Evolutionary conservation across 306 rosid genomes (phyloP).

Genomic region (Leucaena leucocephala): DNA sequence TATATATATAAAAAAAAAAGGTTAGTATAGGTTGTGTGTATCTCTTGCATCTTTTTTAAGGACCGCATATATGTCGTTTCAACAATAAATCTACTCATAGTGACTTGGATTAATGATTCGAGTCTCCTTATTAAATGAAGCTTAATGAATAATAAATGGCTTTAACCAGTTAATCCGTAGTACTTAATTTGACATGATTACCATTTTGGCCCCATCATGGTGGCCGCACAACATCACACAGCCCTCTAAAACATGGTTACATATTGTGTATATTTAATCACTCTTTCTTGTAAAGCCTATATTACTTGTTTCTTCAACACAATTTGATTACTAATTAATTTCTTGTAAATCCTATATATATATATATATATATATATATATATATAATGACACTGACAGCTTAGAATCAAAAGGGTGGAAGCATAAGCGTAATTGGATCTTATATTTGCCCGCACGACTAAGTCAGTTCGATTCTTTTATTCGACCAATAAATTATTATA

Average conservation of each 20-base stretch:
- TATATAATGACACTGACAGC: too few relatives aligned
- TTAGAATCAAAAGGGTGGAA: constrained; percentile 40
- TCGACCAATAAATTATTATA: constrained; percentile 16
- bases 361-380: too few relatives aligned
- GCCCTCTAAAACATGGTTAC: constrained; percentile 11
- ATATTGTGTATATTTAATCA: not conserved
- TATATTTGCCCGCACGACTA: constrained; percentile 37
- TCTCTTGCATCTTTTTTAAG: too few relatives aligned
- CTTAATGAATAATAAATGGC: constrained; percentile 7
- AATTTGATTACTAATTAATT: constrained; percentile 27
- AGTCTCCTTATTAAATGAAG: not conserved
- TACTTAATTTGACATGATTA: constrained; percentile 40
- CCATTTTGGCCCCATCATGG: constrained; percentile 29
- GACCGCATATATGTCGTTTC: too few relatives aligned
- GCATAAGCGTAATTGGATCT: constrained; percentile 28
- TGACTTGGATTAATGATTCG: constrained; percentile 12
- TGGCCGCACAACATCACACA: constrained; percentile 27
- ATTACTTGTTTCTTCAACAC: constrained; percentile 8
- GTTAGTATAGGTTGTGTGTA: too few relatives aligned
- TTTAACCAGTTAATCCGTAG: constrained; percentile 21
- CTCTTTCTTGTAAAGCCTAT: constrained; percentile 9
- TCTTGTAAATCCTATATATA: too few relatives aligned
- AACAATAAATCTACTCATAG: not conserved
- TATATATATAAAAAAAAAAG: too few relatives aligned
- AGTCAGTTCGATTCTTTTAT: constrained; percentile 36